Evolutionary conservation across 352 stramenopile genomes (phyloP).

Genomic region (Pythium brachiatum): DNA sequence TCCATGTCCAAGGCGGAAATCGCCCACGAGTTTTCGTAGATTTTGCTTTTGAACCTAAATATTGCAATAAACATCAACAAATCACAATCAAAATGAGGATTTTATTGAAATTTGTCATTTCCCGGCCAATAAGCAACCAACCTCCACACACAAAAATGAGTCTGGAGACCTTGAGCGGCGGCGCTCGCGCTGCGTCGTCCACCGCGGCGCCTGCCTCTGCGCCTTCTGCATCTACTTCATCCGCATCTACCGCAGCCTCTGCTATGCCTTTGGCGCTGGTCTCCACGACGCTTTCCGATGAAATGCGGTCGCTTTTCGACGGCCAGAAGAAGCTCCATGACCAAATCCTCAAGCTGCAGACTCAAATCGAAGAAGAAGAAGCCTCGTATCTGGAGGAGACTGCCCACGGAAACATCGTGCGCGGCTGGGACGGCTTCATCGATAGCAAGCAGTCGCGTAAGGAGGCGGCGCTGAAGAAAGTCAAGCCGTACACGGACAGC

Average conservation of each 20-base stretch:
- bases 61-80: neutral
- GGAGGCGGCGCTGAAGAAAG: slow-evolving; percentile 74
- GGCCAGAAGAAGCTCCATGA: slow-evolving; percentile 72
- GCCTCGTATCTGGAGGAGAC: slow-evolving; percentile 80
- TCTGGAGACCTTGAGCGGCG: neutral
- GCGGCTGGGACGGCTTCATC: slow-evolving; percentile 85
- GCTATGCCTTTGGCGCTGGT: slow-evolving; percentile 20
- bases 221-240: neutral
- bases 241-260: neutral
- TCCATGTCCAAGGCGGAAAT: slow-evolving; percentile 52
- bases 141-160: neutral
- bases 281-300: slow-evolving; percentile 42
- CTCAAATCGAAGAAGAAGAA: slow-evolving; percentile 81
- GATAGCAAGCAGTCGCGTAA: slow-evolving; percentile 78
- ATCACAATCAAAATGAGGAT: neutral
- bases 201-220: neutral
- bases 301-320: slow-evolving; percentile 71
- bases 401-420: slow-evolving; percentile 84
- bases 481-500: slow-evolving; percentile 70
- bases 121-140: neutral
- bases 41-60: slow-evolving; percentile 10
- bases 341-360: slow-evolving; percentile 58
- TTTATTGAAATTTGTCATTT: too few relatives aligned
- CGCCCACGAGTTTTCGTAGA: slow-evolving; percentile 36
- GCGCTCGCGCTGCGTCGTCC: neutral